Evolutionary conservation across 2,329 filamentous ascomycete species (phyloP).

Genomic region (Fusarium sp.): DNA sequence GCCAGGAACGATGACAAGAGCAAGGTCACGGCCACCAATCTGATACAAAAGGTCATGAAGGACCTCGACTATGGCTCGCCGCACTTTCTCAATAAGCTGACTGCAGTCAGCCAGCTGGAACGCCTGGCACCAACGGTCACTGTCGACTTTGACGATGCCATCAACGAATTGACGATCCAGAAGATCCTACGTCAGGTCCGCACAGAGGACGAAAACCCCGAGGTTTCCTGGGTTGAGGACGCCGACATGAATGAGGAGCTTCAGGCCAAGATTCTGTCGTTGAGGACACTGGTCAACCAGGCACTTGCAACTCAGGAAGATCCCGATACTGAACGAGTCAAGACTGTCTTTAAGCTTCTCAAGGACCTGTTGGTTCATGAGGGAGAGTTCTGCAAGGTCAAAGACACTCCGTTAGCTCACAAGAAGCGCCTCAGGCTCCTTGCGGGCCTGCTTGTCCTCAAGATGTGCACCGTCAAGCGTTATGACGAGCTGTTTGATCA

Average conservation of each 20-base stretch:
- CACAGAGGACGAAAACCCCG: constrained; percentile 66
- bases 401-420: constrained; percentile 81
- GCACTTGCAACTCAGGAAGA: constrained; percentile 71
- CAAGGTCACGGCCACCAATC: constrained; percentile 84
- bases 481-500: constrained; percentile 82
- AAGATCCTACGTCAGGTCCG: constrained; percentile 79
- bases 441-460: constrained; percentile 84
- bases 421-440: constrained; percentile 83
- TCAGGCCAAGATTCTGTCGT: constrained; percentile 82
- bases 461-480: constrained; percentile 81
- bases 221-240: constrained; percentile 76
- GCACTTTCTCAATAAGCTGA: constrained; percentile 81
- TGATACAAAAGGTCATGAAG: constrained; percentile 81
- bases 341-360: constrained; percentile 81
- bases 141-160: constrained; percentile 78
- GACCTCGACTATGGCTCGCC: constrained; percentile 78
- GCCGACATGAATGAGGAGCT: constrained; percentile 82
- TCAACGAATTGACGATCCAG: constrained; percentile 81
- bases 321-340: constrained; percentile 68
- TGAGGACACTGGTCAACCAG: constrained; percentile 89
- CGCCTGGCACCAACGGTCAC: constrained; percentile 79
- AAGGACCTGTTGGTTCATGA: constrained; percentile 79
- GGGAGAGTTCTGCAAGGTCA: constrained; percentile 82
- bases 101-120: constrained; percentile 79
- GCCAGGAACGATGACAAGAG: constrained; percentile 79